Conservation (phyloP, 306 rosid genomes). For the Cicer cuneatum region DNA sequence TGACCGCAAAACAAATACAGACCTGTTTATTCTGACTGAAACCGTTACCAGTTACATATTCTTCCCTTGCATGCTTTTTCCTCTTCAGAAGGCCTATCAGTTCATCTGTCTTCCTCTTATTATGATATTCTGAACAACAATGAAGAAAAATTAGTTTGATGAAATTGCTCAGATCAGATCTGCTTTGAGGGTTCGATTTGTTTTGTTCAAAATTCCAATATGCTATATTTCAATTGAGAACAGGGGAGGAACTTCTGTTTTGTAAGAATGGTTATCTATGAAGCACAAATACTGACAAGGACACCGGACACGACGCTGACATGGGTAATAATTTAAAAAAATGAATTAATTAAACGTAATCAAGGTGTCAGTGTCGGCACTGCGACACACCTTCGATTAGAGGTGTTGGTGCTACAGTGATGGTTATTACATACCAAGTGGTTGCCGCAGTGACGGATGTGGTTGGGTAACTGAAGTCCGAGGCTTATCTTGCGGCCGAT, state of each 20-base stretch:
- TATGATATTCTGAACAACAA: conserved; percentile 51
- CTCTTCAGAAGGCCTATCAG: conserved; percentile 43
- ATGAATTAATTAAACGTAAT: too few species aligned
- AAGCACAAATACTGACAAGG: too few species aligned
- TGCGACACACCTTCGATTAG: too few species aligned
- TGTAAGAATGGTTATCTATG: background rate
- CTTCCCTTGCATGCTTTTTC: conserved; percentile 49
- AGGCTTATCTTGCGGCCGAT: conserved; percentile 53
- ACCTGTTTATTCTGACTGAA: conserved; percentile 55
- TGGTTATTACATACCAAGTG: conserved; percentile 23
- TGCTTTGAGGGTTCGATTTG: conserved; percentile 38
- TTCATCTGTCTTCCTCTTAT: conserved; percentile 68
- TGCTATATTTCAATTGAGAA: conserved; percentile 38
- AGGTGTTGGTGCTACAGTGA: too few species aligned
- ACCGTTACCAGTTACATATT: conserved; percentile 41
- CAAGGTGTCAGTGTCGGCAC: too few species aligned
- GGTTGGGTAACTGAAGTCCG: conserved; percentile 19
- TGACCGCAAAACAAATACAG: conserved; percentile 45
- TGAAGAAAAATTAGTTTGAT: conserved; percentile 30
- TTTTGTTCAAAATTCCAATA: conserved; percentile 43
- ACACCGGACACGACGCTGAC: too few species aligned
- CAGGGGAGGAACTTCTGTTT: conserved; percentile 8
- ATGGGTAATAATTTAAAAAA: too few species aligned
- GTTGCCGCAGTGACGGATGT: background rate
- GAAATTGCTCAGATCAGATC: conserved; percentile 47